These are phyloP conservation scores for Yarrowia bubula DNA, from an alignment of 805 yeast genomes.

Conservation along the genomic window DNA sequence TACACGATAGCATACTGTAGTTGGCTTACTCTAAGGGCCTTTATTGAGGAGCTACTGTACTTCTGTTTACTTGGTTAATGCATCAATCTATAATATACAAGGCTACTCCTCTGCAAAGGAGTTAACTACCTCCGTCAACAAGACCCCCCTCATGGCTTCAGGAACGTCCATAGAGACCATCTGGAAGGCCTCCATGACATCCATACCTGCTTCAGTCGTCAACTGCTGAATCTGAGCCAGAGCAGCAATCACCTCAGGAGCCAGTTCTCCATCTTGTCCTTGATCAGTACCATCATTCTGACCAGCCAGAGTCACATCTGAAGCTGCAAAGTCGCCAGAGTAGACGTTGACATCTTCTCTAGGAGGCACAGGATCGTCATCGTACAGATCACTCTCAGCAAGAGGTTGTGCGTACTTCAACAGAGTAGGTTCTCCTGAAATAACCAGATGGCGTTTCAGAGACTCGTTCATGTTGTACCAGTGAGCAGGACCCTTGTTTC, in stretches of 20 bases:
- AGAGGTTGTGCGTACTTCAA: constrained; percentile 17
- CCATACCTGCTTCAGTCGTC: constrained; percentile 5
- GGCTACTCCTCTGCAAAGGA: neutral
- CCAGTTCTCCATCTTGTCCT: neutral
- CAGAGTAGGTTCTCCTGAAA: constrained; percentile 18
- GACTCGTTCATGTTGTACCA: constrained; percentile 8
- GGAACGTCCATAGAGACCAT: constrained; percentile 12
- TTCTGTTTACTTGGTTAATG: no score
- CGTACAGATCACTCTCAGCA: constrained; percentile 9
- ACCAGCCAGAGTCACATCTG: constrained; percentile 6
- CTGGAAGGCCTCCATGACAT: constrained; percentile 17
- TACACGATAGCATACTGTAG: no score
- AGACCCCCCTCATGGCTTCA: neutral
- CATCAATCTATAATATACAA: no score
- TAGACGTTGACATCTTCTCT: neutral
- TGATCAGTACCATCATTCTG: constrained; percentile 11
- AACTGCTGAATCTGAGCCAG: constrained; percentile 10
- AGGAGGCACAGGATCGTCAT: constrained; percentile 24
- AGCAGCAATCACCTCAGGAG: constrained; percentile 14
- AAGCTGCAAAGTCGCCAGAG: constrained; percentile 9
- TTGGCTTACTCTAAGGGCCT: no score
- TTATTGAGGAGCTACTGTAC: no score
- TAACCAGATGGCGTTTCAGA: constrained; percentile 18
- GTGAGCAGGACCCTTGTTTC: constrained; percentile 16
- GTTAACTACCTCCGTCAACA: neutral